Conservation (phyloP, 192 early-diverging fungal species). For the Obelidium mucronatum region DNA sequence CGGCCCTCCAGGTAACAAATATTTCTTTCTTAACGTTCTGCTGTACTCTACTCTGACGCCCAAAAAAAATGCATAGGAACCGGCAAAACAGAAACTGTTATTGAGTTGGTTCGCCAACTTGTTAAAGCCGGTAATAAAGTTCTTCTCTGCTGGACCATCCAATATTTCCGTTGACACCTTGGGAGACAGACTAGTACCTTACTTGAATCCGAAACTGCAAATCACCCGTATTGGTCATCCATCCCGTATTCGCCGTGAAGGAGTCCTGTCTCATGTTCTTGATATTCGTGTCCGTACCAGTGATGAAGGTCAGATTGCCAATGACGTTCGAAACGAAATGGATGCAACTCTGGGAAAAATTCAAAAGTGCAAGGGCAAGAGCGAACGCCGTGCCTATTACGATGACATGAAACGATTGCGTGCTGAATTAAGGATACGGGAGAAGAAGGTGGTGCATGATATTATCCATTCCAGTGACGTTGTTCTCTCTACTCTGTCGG, state of each 20-base stretch:
- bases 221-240: constrained; percentile 88
- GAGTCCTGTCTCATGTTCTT: constrained; percentile 72
- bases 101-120: constrained; percentile 87
- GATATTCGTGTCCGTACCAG: constrained; percentile 69
- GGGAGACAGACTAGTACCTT: constrained; percentile 75
- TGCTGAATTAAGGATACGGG: constrained; percentile 69
- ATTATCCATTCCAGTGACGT: constrained; percentile 69
- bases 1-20: constrained; percentile 22
- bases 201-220: constrained; percentile 51
- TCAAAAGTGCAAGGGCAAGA: constrained; percentile 67
- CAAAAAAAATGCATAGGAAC: no score
- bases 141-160: constrained; percentile 87
- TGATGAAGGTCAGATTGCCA: constrained; percentile 75
- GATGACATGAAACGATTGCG: constrained; percentile 72
- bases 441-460: constrained; percentile 68
- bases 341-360: constrained; percentile 69
- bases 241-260: constrained; percentile 68
- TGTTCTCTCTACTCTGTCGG: constrained; percentile 82
- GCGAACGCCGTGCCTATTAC: constrained; percentile 70
- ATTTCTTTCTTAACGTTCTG: no score
- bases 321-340: constrained; percentile 80
- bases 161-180: constrained; percentile 91
- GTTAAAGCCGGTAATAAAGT: constrained; percentile 64
- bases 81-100: constrained; percentile 88
- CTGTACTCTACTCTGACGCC: no score